These are phyloP conservation scores for Buxus sempervirens DNA, from an alignment of 164 flowering plant genomes.

Conservation along the genomic window DNA sequence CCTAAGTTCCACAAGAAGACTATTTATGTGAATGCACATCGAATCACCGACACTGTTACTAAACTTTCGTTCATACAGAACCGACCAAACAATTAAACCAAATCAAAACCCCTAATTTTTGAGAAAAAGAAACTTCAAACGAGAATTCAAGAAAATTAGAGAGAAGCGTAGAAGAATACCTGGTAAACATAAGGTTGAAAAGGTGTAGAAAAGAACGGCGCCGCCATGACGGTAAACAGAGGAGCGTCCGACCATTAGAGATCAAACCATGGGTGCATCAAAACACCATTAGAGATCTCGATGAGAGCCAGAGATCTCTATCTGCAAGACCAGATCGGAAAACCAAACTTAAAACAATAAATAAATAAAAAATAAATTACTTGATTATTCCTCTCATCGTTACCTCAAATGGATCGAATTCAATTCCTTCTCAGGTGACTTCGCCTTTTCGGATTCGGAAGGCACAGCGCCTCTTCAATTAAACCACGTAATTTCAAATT, in stretches of 20 bases:
- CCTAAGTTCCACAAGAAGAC: not conserved
- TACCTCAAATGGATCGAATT: no score
- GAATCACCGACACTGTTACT: not conserved
- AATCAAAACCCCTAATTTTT: not conserved
- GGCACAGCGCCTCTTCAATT: not conserved
- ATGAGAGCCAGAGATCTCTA: slow-evolving; percentile 1
- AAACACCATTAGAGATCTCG: slow-evolving; percentile 5
- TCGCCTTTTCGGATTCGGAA: not conserved
- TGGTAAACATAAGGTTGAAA: slow-evolving; percentile 73
- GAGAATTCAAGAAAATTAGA: not conserved
- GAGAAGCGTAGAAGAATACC: slow-evolving; percentile 23
- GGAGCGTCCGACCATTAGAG: not conserved
- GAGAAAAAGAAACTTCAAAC: not conserved
- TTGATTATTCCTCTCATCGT: not conserved
- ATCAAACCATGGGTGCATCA: not conserved
- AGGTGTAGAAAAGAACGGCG: slow-evolving; percentile 69
- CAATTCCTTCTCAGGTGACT: not conserved
- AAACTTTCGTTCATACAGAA: slow-evolving; percentile 7
- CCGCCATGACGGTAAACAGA: slow-evolving; percentile 48
- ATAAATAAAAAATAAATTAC: not conserved
- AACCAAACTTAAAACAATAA: not conserved
- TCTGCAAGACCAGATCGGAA: not conserved
- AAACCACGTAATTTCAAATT: not conserved
- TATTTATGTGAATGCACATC: not conserved
- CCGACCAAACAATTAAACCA: not conserved